Percentiles rank a stretch among this genome's conserved stretches.
Conservation (phyloP, 164 flowering plant genomes). For the Macadamia tetraphylla region DNA sequence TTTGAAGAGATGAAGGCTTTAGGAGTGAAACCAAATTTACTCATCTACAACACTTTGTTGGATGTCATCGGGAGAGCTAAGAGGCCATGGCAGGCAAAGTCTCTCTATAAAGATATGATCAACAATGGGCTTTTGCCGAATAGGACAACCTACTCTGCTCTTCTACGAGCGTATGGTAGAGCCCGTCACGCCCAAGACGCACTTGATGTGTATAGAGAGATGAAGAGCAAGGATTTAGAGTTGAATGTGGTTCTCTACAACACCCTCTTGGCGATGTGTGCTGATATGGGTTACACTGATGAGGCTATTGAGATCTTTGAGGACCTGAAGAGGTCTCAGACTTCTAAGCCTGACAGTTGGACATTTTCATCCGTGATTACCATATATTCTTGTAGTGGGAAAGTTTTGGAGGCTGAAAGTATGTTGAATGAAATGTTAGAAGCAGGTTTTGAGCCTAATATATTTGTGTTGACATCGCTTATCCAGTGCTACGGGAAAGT, state of each 20-base stretch:
- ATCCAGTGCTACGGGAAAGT: conserved; percentile 91
- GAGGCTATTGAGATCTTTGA: conserved; percentile 67
- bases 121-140: conserved; percentile 49
- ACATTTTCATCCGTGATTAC: conserved; percentile 78
- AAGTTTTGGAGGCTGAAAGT: conserved; percentile 68
- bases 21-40: conserved; percentile 58
- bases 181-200: conserved; percentile 77
- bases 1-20: conserved; percentile 93
- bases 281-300: conserved; percentile 66
- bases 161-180: conserved; percentile 61
- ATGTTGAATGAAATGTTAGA: conserved; percentile 70
- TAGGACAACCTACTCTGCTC: conserved; percentile 65
- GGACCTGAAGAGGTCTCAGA: conserved; percentile 58
- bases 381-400: conserved; percentile 68
- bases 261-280: conserved; percentile 75
- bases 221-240: conserved; percentile 75
- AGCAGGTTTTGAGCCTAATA: conserved; percentile 72
- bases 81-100: conserved; percentile 86
- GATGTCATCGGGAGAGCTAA: conserved; percentile 91
- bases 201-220: conserved; percentile 57
- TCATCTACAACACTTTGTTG: conserved; percentile 60
- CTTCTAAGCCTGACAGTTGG: conserved; percentile 75
- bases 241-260: conserved; percentile 61
- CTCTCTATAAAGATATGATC: conserved; percentile 54
- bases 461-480: conserved; percentile 72